Evolutionary conservation across 495 filamentous ascomycete genomes (phyloP).

Genomic region (Trichoderma asperelloides): DNA sequence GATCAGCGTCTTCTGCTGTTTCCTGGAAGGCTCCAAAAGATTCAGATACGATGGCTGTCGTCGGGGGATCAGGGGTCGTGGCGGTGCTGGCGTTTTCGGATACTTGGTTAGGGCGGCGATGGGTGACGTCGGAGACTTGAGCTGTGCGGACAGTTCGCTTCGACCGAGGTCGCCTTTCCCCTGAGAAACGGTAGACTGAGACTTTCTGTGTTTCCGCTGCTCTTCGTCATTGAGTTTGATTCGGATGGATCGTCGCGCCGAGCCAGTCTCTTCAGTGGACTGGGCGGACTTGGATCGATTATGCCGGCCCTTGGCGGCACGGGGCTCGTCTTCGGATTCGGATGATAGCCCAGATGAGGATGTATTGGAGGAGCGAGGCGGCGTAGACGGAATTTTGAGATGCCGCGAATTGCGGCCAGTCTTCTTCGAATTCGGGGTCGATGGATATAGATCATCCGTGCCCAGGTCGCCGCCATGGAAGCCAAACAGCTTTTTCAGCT

Average conservation of each 20-base stretch:
- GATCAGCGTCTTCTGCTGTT: conserved; percentile 80
- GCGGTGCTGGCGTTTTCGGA: conserved; percentile 78
- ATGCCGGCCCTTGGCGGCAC: conserved; percentile 23
- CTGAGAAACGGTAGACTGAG: conserved; percentile 16
- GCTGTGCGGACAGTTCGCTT: conserved; percentile 37
- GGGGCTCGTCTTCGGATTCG: conserved; percentile 46
- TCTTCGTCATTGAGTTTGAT: conserved; percentile 84
- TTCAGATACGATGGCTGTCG: conserved; percentile 73
- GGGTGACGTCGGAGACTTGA: conserved; percentile 89
- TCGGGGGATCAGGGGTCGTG: conserved; percentile 77
- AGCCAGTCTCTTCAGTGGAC: conserved; percentile 50
- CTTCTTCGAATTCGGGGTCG: background rate
- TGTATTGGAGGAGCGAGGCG: conserved; percentile 39
- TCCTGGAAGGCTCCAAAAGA: conserved; percentile 35
- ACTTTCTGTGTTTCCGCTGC: conserved; percentile 50
- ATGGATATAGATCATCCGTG: conserved; percentile 28
- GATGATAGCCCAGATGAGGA: conserved; percentile 51
- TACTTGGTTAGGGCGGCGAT: conserved; percentile 76
- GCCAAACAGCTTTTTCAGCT: conserved; percentile 50
- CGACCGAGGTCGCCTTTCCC: conserved; percentile 1
- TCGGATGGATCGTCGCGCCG: conserved; percentile 69
- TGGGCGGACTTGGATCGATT: conserved; percentile 46
- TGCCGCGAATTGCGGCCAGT: conserved; percentile 7
- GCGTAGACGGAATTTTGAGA: background rate
- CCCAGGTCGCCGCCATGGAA: conserved; percentile 27